Percentiles rank a stretch among this genome's conserved stretches.
These are phyloP conservation scores for Termitomyces sp. DNA, from an alignment of 768 basidiomycete genomes.

Conservation along the genomic window DNA sequence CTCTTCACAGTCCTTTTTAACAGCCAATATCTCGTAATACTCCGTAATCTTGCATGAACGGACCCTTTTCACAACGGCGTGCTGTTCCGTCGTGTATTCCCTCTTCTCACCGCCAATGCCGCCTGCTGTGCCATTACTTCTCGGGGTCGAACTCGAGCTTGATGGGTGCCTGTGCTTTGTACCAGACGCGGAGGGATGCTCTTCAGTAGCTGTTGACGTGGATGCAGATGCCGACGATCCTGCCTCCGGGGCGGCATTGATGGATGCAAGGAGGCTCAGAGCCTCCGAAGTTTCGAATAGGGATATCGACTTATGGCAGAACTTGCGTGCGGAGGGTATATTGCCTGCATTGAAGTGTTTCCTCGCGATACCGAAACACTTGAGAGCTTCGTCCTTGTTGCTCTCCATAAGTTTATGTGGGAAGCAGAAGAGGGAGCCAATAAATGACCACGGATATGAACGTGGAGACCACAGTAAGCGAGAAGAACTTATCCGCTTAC, in stretches of 20 bases:
- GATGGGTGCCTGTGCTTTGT: conserved; percentile 54
- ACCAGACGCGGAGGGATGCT: conserved; percentile 71
- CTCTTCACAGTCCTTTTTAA: conserved; percentile 80
- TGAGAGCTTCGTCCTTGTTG: conserved; percentile 87
- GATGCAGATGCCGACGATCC: conserved; percentile 34
- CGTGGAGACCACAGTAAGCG: no score
- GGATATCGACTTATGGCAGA: conserved; percentile 82
- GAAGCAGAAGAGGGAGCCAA: not conserved
- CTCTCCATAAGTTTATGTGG: conserved; percentile 53
- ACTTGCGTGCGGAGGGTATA: conserved; percentile 74
- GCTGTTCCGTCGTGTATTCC: conserved; percentile 84
- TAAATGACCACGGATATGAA: conserved; percentile 7
- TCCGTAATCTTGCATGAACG: conserved; percentile 80
- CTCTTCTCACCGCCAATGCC: conserved; percentile 71
- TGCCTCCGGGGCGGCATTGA: conserved; percentile 53
- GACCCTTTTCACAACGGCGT: conserved; percentile 79
- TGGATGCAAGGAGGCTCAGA: conserved; percentile 53
- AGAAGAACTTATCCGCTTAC: conserved; percentile 9
- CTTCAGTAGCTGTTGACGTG: conserved; percentile 42
- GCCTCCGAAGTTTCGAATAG: conserved; percentile 81
- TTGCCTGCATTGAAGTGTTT: conserved; percentile 70
- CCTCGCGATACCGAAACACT: conserved; percentile 76
- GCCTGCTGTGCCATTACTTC: conserved; percentile 38
- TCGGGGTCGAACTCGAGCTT: conserved; percentile 12
- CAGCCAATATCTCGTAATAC: conserved; percentile 87